Base-by-base conservation (phyloP, 2,329 filamentous ascomycete species). In the Aspergillus niger region DNA sequence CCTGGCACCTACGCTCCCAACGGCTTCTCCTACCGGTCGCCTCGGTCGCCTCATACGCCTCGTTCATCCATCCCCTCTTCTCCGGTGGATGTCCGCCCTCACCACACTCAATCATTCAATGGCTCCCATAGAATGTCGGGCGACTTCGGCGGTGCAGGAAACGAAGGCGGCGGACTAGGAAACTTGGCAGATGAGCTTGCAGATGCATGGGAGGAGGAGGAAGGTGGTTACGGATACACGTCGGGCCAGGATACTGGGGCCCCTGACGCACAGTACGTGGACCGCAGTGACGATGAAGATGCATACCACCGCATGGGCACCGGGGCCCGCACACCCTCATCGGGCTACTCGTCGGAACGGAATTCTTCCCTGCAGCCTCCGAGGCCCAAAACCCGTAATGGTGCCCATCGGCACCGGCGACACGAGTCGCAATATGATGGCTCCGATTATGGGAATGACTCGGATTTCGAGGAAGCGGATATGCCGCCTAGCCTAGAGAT, bases 171-270 rank as follows among this genome's bases (percentile, higher is more conserved):
- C 47, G 85, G 84, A 8, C 72, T 87, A 55, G 86, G 86, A 24
- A 88, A 84, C 64, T 72, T 89, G 54, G 86, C 86, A 28, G 86
- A 89, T 69, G 86, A 89, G 69, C 74, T 89, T 24, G 86, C 83
- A 26, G 83, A 86, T 66, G 82, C 82, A n/a, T 85, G 82, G 79
- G 83, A 83, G 22, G 74, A 80, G 39, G 83, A 83, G 28, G 82
- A 82, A 50, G 78, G 76, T 15, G 79, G 77, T 24, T 81, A 82
- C 55, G 77, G 74, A 51, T 77, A 78, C 60, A 69, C 69, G 7
- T 77, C 76, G 1, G 75, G 74, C 8, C 72, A 76, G 67, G 75
- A 77, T 36, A 57, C 61, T 8, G 59, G 61, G n/a, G 67, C 65
- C 8, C 64, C 65, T 26, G 71, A 74, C 41, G 65, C 67, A 55